Base-by-base conservation (phyloP, 164 flowering plant genomes). In the Piper longum region DNA sequence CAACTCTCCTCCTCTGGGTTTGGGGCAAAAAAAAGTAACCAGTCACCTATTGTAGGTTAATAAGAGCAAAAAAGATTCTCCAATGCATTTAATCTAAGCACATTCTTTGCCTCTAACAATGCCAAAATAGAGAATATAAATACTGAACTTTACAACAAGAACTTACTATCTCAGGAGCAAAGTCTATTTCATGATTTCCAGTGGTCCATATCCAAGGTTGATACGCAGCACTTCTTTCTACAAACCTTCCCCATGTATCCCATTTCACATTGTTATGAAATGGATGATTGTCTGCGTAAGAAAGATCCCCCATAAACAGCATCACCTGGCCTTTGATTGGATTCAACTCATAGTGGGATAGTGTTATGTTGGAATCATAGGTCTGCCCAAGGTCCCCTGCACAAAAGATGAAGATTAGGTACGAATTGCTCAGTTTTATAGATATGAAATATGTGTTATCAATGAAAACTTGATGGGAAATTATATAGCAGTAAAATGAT, bases 141-240 rank as follows among this genome's bases (percentile, higher is more conserved):
- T 26, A 0, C 36, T 26, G 36, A 26, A 26, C 36, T 26, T 26
- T 26, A 26, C 36, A 2, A 26, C 36, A 3, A 16, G 55, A 16
- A 58, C 73, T 64, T 66, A 79, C 82, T 41, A 70, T 26, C 56
- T 76, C 76, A 56, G 82, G 82, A 57, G 61, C 68, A 57, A 72
- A 79, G 56, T 79, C 78, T 16, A 79, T 56, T 48, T 79, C 82
- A 67, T 79, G 82, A 62, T 79, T 79, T 41, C 82, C 82, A 2
- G 74, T 76, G 39, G 79, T 76, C 79, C 79, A 76, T 44, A 79
- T 79, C 82, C 82, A 79, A 5, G 82, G 78, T 61, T 76, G 82
- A 63, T 76, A 76, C 16, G 80, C 82, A 62, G 59, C 69, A 60
- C 68, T 74, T 65, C 74, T 72, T 73, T 79, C 82, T 9, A 65